Conservation (phyloP, 176 grass and related monocot species). For the Oryza glumipatula region DNA sequence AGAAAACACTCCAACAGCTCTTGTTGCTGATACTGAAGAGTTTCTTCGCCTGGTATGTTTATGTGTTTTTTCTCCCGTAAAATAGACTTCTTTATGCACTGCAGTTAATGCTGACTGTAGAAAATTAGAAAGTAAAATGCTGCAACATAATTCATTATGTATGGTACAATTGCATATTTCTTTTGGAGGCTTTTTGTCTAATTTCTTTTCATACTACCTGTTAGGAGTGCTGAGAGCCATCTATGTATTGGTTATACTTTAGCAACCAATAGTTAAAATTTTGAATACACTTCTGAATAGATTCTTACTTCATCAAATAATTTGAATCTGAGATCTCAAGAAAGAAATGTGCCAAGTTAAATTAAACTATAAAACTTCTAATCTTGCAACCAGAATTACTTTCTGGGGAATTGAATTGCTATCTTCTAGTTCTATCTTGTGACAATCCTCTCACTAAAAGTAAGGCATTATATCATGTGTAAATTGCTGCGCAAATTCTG, state of each 20-base stretch:
- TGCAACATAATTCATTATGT: not conserved
- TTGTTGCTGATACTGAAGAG: constrained; percentile 52
- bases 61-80: constrained; percentile 10
- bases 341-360: not conserved
- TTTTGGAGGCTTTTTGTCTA: constrained; percentile 11
- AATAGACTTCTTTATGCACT: not conserved
- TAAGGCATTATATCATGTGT: not conserved
- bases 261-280: not conserved
- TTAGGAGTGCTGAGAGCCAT: constrained; percentile 8
- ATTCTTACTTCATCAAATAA: constrained; percentile 7
- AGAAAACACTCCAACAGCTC: constrained; percentile 31
- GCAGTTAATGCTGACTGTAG: constrained; percentile 1
- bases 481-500: not conserved
- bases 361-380: not conserved
- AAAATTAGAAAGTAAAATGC: constrained; percentile 15
- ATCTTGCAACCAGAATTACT: not conserved
- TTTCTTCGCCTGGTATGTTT: constrained; percentile 70
- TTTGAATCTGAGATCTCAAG: not conserved
- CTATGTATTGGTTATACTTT: not conserved
- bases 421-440: not conserved
- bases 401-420: constrained; percentile 2
- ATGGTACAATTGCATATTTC: not conserved
- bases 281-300: not conserved
- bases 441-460: not conserved
- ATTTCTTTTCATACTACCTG: not conserved